A percentile compares a stretch with the other conserved stretches of the same genome.
These are phyloP conservation scores for Phytopythium vexans DNA, from an alignment of 352 stramenopile species.

Conservation along the genomic window DNA sequence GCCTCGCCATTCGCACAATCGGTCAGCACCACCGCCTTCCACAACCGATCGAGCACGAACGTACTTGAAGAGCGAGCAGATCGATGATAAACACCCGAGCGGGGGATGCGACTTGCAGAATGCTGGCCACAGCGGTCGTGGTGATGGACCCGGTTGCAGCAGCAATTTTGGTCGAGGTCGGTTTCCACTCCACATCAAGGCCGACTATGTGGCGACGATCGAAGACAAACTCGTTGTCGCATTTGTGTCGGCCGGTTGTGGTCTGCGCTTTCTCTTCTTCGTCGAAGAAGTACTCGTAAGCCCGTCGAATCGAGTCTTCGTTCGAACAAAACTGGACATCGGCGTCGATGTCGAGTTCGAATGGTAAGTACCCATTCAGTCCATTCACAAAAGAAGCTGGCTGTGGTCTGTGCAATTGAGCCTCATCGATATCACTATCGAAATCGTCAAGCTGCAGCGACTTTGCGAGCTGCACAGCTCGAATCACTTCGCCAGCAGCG, in stretches of 20 bases:
- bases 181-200: slow-evolving; percentile 73
- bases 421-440: slow-evolving; percentile 8
- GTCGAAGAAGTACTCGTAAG: slow-evolving; percentile 26
- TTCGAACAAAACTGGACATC: slow-evolving; percentile 40
- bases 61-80: slow-evolving; percentile 50
- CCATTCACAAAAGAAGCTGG: slow-evolving; percentile 16
- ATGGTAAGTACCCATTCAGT: slow-evolving; percentile 28
- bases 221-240: not conserved
- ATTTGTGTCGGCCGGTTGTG: not conserved
- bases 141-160: slow-evolving; percentile 15
- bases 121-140: slow-evolving; percentile 43
- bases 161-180: slow-evolving; percentile 38
- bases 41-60: slow-evolving; percentile 4
- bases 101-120: slow-evolving; percentile 54
- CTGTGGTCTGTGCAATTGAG: slow-evolving; percentile 7
- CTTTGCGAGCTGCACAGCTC: slow-evolving; percentile 34
- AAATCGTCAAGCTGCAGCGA: slow-evolving; percentile 43
- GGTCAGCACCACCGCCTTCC: not conserved
- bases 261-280: not conserved
- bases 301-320: slow-evolving; percentile 24
- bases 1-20: too few species aligned
- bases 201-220: slow-evolving; percentile 27
- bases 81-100: slow-evolving; percentile 58
- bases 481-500: slow-evolving; percentile 33
- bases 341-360: slow-evolving; percentile 17